Conservation (phyloP, 2,329 filamentous ascomycete species). For the Blastomyces parvus region DNA sequence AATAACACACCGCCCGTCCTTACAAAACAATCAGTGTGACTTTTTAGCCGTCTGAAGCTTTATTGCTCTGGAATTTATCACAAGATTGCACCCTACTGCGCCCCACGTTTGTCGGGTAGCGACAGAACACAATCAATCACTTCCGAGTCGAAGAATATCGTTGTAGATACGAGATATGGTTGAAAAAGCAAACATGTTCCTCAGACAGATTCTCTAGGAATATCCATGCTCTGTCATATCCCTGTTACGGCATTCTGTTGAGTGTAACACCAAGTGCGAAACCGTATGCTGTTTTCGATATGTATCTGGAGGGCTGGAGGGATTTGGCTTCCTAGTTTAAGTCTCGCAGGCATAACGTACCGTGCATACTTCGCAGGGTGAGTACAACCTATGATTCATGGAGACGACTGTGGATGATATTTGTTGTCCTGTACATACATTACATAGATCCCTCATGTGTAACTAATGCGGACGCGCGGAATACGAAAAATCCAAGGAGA, state of each 20-base stretch:
- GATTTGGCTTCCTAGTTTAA: slow-evolving; percentile 49
- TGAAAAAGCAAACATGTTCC: background rate
- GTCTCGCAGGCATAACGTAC: slow-evolving; percentile 36
- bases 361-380: no score
- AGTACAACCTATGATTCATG: no score
- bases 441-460: no score
- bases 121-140: background rate
- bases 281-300: slow-evolving; percentile 52
- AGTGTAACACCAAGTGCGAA: slow-evolving; percentile 43
- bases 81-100: background rate
- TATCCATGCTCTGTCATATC: slow-evolving; percentile 35
- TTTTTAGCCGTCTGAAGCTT: background rate
- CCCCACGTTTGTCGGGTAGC: background rate
- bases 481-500: no score
- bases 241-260: slow-evolving; percentile 46
- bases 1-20: background rate
- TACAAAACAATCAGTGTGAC: background rate
- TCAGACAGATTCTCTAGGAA: background rate
- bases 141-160: background rate
- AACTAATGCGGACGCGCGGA: no score
- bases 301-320: slow-evolving; percentile 45
- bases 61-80: background rate
- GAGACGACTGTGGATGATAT: no score
- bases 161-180: background rate
- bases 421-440: no score